phyloP scores from a whole-genome alignment of 1,139 yeast genomes.

The Diutina rugosa region DNA sequence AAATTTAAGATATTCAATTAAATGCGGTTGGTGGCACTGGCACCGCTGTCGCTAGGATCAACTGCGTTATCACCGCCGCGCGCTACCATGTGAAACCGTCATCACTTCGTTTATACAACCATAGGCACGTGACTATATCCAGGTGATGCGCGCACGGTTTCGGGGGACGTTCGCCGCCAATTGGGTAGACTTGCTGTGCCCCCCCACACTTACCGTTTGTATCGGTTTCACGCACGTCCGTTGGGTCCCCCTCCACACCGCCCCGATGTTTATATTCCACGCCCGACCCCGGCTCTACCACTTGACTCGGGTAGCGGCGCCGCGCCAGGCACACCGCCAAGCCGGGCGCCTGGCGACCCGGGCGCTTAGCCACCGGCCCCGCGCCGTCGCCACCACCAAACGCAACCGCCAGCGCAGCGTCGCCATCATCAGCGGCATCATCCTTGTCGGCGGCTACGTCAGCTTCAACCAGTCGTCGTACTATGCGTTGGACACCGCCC shows the following conservation, averaged over 20 bases:
- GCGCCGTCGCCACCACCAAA: conserved; percentile 9
- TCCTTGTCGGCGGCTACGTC: conserved; percentile 33
- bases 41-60: too few species aligned
- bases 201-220: not conserved
- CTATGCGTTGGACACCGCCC: conserved; percentile 30
- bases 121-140: not conserved
- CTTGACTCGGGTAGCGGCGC: not conserved
- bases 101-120: not conserved
- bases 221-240: too few species aligned
- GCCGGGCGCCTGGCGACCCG: not conserved
- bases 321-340: not conserved
- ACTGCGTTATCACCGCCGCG: too few species aligned
- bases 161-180: not conserved
- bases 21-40: too few species aligned
- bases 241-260: not conserved
- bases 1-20: too few species aligned
- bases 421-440: conserved; percentile 31
- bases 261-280: not conserved
- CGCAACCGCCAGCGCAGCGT: conserved; percentile 13
- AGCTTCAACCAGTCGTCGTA: conserved; percentile 29
- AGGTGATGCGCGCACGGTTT: not conserved
- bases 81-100: not conserved
- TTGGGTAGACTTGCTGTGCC: not conserved
- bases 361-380: not conserved
- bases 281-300: conserved; percentile 1